Base-by-base conservation (phyloP, 805 yeast species). In the Pichia cephalocereana region DNA sequence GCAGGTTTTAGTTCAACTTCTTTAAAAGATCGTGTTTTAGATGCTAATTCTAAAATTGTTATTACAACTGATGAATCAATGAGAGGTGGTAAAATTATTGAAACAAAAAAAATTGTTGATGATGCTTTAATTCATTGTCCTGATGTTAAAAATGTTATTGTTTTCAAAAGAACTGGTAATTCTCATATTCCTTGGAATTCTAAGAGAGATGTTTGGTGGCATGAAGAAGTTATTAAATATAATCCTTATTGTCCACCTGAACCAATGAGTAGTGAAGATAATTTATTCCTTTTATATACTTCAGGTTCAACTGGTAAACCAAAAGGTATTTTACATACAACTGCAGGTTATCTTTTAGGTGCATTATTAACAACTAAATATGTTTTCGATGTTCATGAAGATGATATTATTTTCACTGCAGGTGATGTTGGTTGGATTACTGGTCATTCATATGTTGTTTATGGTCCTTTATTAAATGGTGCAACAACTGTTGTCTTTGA, bases 371-470 rank as follows among this genome's bases (percentile, higher is more conserved):
- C 91, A 43, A 81, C 88, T 58, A 80, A 80, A 60, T 86, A 86
- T 60, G 76, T 79, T 41, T 86, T 86, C 65, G 95, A 86, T 65
- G 72, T 83, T 39, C 89, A 85, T 59, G 74, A 76, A 40, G 81
- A 82, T 50, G 95, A 86, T 62, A 71, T 79, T 14, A 72, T 86
- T 49, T 86, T 86, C 74, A 85, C 93, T 17, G 93, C 95, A 31
- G 95, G 93, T 63, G 95, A 86, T 68, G 83, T 86, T 46, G 95
- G 95, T 60, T 86, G 95, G 95, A 83, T 86, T 60, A 86, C 95
- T 8, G 95, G 95, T 50, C 95, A 86, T 68, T 76, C 93, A 11
- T 86, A 86, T 59, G 89, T 80, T 18, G 77, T 85, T 44, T 86
- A 86, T 63, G 95, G 95, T 48, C 95, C 95, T 38, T 71, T 86